Evolutionary conservation across 202 grass and related monocot species (phyloP).

Genomic region (Alloteropsis angusta): DNA sequence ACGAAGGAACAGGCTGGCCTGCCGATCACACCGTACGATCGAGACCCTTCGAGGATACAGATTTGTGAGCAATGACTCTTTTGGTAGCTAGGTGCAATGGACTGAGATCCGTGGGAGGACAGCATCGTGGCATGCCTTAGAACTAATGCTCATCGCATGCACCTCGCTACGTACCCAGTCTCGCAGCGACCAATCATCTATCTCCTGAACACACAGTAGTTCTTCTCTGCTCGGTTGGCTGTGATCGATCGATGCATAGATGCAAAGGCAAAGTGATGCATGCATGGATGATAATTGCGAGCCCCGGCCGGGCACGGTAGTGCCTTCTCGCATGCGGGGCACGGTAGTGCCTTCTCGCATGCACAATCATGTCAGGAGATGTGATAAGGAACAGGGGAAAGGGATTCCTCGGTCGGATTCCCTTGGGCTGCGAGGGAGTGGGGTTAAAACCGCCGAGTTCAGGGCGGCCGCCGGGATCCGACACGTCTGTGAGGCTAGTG

Average conservation of each 20-base stretch:
- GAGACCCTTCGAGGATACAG: neutral
- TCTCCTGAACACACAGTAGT: neutral
- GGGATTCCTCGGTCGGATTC: neutral
- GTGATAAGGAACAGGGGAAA: constrained; percentile 7
- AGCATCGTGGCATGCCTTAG: neutral
- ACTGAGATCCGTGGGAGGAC: neutral
- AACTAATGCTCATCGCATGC: neutral
- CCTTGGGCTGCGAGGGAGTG: neutral
- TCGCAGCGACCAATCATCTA: neutral
- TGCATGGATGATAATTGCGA: constrained; percentile 17
- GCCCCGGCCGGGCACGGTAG: too few relatives aligned
- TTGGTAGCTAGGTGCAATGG: constrained; percentile 24
- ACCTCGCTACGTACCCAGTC: neutral
- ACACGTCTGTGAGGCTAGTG: constrained; percentile 23
- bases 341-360: neutral
- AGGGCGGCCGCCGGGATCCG: neutral
- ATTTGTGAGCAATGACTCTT: constrained; percentile 1
- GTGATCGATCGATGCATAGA: neutral
- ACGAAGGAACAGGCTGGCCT: neutral
- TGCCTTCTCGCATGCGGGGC: too few relatives aligned
- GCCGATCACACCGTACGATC: neutral
- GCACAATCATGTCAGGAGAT: constrained; percentile 15
- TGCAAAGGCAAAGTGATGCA: neutral
- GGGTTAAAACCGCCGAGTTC: constrained; percentile 22
- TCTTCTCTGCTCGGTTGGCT: neutral